A percentile compares a stretch with the other conserved stretches of the same genome.
These are phyloP conservation scores for Tetradesmus lagerheimii DNA, from an alignment of 139 green algal species.

Conservation along the genomic window DNA sequence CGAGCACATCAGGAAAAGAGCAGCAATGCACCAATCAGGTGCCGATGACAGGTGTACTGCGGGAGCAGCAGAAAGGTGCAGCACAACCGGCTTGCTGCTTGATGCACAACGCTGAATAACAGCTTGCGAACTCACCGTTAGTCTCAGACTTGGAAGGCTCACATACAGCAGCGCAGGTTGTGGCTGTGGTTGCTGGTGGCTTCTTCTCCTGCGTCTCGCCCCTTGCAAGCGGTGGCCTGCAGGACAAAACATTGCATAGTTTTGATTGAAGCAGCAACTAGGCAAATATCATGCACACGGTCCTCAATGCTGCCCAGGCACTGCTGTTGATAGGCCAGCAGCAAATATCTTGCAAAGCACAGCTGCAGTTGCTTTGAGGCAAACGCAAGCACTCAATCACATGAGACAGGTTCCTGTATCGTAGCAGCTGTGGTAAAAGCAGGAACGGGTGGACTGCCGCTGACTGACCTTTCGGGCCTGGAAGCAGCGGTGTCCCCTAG, in stretches of 20 bases:
- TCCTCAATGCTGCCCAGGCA: background rate
- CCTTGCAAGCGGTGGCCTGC: slow-evolving; percentile 17
- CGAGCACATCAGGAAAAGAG: background rate
- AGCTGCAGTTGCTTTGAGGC: background rate
- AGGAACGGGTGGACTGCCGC: background rate
- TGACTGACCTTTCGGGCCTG: slow-evolving; percentile 23
- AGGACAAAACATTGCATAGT: background rate
- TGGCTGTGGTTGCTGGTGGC: slow-evolving; percentile 10
- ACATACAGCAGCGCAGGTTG: slow-evolving; percentile 37
- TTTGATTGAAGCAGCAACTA: too few species aligned
- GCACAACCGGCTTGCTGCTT: background rate
- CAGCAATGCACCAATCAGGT: background rate
- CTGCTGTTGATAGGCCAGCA: background rate
- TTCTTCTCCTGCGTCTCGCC: background rate
- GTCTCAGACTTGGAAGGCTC: slow-evolving; percentile 38
- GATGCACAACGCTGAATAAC: too few species aligned
- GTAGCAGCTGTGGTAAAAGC: background rate
- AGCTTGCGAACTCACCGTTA: slow-evolving; percentile 7
- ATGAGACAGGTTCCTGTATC: background rate
- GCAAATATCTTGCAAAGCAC: background rate
- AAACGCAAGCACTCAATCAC: background rate
- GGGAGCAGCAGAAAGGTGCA: background rate
- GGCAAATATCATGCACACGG: background rate
- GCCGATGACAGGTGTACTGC: background rate
- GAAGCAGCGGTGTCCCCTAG: slow-evolving; percentile 39